Conservation (phyloP, 257 asterid species). For the Solanum okadae region DNA sequence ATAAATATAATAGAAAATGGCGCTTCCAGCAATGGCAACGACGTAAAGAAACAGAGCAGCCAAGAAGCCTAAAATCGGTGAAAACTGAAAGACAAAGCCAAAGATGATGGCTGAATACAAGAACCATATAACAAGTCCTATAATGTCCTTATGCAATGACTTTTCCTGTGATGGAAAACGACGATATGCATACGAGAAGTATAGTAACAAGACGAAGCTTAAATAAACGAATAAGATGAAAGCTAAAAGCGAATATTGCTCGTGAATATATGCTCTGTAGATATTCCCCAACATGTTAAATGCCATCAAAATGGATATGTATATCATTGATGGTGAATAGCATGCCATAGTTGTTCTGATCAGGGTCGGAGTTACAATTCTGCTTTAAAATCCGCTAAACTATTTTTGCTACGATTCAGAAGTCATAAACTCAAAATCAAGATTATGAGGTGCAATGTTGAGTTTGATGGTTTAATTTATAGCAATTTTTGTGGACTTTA, state of each 20-base stretch:
- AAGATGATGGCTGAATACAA: background rate
- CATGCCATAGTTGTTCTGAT: background rate
- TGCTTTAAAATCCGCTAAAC: background rate
- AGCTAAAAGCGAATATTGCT: background rate
- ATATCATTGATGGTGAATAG: background rate
- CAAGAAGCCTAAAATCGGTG: background rate
- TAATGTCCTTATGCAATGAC: background rate
- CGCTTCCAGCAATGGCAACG: background rate
- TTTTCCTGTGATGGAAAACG: background rate
- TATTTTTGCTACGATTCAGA: background rate
- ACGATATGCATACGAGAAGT: background rate
- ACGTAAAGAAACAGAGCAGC: background rate
- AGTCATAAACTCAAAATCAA: background rate
- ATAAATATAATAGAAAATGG: background rate
- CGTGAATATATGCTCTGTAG: background rate
- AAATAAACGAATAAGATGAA: background rate
- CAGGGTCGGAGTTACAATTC: background rate
- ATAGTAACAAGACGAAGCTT: background rate
- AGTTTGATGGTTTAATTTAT: background rate
- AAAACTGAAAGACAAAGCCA: background rate
- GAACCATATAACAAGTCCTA: background rate
- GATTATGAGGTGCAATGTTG: background rate
- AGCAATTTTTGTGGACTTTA: background rate
- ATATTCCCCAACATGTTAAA: background rate
- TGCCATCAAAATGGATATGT: background rate